Evolutionary conservation across 495 filamentous ascomycete genomes (phyloP), one percentile per base, ranked within the genome.

Genomic region (Xylaria castorea): DNA sequence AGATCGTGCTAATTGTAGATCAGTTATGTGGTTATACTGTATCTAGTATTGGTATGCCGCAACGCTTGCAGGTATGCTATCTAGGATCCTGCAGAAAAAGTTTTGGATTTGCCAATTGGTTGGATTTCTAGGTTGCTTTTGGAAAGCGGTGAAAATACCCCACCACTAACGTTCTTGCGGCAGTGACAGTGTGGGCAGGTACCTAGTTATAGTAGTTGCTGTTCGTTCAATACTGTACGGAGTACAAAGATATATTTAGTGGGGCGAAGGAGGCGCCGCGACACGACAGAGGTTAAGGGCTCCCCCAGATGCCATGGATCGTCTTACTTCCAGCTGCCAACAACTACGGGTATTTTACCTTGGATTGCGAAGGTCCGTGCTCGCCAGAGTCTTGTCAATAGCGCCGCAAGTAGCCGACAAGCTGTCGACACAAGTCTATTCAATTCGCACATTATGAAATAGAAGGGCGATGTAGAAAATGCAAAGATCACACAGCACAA

Each of bases 111-210:
- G 76, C 76, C 76, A 73, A 11, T 32, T 25, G 58, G 38, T 48
- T 71, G n/a, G 70, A 25, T 18, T 20, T 18, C 18, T 34, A 34
- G 4, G 22, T 64, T 25, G 50, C 25, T 75, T 76, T 69, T 50
- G 73, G 78, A 55, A 79, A 70, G 78, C 78, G 78, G 78, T 79
- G 74, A 75, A 69, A 18, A 20, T 1, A 74, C 74, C 74, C 73
- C 74, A 74, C 71, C 50, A 65, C 32, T n/a, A n/a, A 18, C 1
- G 30, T 12, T 34, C n/a, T 22, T n/a, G 36, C 36, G 5, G 18
- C 9, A 27, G 32, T 22, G 20, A 68, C n/a, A 2, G 22, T 18
- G n/a, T 30, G n/a, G 36, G 36, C 11, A n/a, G 16, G 14, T 62
- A 22, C 58, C 27, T 11, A 1, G n/a, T n/a, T n/a, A n/a, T n/a